phyloP scores from a whole-genome alignment of 768 basidiomycete genomes.

The Leccinum aurantiacum region DNA sequence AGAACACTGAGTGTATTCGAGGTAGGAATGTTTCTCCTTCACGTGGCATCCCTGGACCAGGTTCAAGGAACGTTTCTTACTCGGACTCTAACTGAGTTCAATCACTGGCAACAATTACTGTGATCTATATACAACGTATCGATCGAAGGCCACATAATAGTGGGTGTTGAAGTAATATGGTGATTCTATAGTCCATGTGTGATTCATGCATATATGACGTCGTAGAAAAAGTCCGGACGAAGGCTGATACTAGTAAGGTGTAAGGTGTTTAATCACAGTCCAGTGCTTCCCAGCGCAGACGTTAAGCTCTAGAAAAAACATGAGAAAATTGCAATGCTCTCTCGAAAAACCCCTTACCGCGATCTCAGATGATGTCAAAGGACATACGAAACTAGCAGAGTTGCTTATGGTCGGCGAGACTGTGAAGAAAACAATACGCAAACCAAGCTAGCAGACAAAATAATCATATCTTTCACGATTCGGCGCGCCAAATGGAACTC shows the following conservation, averaged over 20 bases:
- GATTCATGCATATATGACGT: conserved; percentile 15
- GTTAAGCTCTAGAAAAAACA: conserved; percentile 16
- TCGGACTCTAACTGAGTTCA: neutral
- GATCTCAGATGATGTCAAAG: conserved; percentile 41
- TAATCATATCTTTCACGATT: conserved; percentile 11
- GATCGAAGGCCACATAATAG: neutral
- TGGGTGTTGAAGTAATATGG: neutral
- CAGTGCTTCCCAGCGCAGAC: conserved; percentile 17
- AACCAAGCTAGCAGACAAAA: conserved; percentile 46
- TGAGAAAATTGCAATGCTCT: conserved; percentile 12
- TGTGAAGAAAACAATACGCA: conserved; percentile 63
- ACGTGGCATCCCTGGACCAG: conserved; percentile 35
- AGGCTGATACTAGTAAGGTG: neutral
- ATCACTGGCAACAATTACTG: neutral
- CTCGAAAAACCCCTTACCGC: conserved; percentile 12
- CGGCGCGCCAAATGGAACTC: neutral
- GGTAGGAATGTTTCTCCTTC: conserved; percentile 74
- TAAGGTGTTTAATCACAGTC: neutral
- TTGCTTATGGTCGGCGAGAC: conserved; percentile 68
- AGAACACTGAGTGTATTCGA: conserved; percentile 85
- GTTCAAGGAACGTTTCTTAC: neutral
- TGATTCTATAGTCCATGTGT: conserved; percentile 18
- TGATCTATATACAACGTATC: neutral
- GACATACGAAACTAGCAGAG: conserved; percentile 62
- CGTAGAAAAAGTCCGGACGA: conserved; percentile 6